These are phyloP conservation scores for Candida oleophila DNA, from an alignment of 805 yeast species.

Conservation along the genomic window DNA sequence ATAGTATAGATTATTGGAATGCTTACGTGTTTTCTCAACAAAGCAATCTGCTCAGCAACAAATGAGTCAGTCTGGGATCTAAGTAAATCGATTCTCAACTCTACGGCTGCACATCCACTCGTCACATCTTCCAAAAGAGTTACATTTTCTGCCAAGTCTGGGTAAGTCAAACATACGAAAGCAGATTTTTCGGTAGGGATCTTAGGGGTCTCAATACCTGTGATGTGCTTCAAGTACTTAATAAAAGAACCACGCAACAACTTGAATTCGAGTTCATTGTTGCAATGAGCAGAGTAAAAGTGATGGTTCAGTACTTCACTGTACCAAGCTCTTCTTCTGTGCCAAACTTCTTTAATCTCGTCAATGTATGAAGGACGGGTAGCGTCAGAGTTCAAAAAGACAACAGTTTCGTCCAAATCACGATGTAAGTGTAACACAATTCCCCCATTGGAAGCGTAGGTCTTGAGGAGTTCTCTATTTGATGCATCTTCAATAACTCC, in stretches of 20 bases:
- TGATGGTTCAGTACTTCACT: constrained; percentile 73
- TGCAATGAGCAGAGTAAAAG: constrained; percentile 76
- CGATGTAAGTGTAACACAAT: constrained; percentile 90
- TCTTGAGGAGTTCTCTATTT: constrained; percentile 64
- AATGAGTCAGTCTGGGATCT: constrained; percentile 47
- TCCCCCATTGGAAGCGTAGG: constrained; percentile 58
- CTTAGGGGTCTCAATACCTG: constrained; percentile 47
- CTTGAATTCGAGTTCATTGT: constrained; percentile 50
- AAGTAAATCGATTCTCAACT: constrained; percentile 75
- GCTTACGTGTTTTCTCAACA: constrained; percentile 59
- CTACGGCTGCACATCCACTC: constrained; percentile 79
- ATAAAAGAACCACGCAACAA: constrained; percentile 59
- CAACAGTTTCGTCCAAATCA: constrained; percentile 74
- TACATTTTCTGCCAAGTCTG: constrained; percentile 51
- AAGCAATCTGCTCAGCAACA: constrained; percentile 73
- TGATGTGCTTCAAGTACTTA: constrained; percentile 55
- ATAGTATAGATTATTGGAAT: constrained; percentile 82
- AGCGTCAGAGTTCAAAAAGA: constrained; percentile 72
- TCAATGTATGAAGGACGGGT: constrained; percentile 84
- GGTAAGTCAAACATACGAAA: constrained; percentile 71
- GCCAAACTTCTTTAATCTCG: constrained; percentile 83
- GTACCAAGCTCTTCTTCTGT: constrained; percentile 76
- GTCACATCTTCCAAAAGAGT: constrained; percentile 51
- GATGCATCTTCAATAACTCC: constrained; percentile 81
- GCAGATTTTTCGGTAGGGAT: constrained; percentile 55